Evolutionary conservation across 2,329 filamentous ascomycete genomes (phyloP).

Genomic region (Fusarium burgessii): DNA sequence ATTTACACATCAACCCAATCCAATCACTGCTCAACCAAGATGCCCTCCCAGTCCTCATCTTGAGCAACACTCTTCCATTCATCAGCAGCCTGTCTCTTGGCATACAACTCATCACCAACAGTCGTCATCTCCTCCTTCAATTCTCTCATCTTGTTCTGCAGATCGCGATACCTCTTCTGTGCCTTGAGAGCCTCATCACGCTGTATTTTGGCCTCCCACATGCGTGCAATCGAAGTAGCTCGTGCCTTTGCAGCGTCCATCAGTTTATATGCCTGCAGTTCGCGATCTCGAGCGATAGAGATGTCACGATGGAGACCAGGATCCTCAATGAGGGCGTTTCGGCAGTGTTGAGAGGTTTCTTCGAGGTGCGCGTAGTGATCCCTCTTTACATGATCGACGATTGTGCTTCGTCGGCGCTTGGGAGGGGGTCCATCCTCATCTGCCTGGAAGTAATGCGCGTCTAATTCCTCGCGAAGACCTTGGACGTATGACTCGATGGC

Average conservation of each 20-base stretch:
- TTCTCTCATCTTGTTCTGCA: not conserved
- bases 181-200: not conserved
- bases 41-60: not conserved
- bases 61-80: not conserved
- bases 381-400: not conserved
- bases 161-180: not conserved
- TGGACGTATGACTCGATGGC: not conserved
- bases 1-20: not conserved
- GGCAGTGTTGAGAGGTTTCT: not conserved
- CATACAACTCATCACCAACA: not conserved
- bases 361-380: not conserved
- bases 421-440: not conserved
- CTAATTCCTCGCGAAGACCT: not conserved
- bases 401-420: not conserved
- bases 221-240: not conserved
- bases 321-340: not conserved
- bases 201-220: not conserved
- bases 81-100: not conserved
- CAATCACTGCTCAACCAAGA: not conserved
- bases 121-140: not conserved
- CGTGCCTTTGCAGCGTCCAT: not conserved
- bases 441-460: not conserved
- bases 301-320: not conserved
- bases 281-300: not conserved
- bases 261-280: no score